Evolutionary conservation across 768 basidiomycete species (phyloP).

Genomic region (Boletus subcaerulescens): DNA sequence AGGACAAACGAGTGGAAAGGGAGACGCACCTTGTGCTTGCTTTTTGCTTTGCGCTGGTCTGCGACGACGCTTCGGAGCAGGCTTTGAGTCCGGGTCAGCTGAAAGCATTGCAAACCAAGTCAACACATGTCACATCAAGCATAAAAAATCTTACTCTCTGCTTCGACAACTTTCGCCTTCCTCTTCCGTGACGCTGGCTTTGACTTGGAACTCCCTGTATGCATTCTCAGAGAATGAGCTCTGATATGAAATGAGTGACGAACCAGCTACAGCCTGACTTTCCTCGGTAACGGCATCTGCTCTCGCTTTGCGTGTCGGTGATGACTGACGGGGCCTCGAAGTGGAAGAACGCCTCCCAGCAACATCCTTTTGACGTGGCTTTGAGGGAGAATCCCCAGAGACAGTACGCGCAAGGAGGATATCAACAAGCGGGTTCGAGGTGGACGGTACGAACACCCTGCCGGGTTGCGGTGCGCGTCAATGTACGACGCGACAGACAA

Average conservation of each 20-base stretch:
- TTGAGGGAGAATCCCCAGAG: conserved; percentile 45
- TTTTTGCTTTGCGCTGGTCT: conserved; percentile 9
- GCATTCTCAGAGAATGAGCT: background rate
- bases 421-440: conserved; percentile 47
- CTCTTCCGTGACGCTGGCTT: conserved; percentile 12
- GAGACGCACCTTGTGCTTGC: conserved; percentile 7
- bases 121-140: background rate
- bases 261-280: conserved; percentile 11
- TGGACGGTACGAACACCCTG: conserved; percentile 55
- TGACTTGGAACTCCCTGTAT: conserved; percentile 13
- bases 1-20: background rate
- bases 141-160: conserved; percentile 1
- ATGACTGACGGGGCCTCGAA: conserved; percentile 1
- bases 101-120: background rate
- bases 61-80: conserved; percentile 17
- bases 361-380: conserved; percentile 10
- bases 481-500: background rate
- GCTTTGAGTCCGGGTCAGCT: background rate
- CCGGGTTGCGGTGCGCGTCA: background rate
- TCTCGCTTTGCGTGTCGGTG: background rate
- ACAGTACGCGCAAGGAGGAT: conserved; percentile 51
- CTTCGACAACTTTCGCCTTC: conserved; percentile 2
- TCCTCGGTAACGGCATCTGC: background rate
- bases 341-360: background rate
- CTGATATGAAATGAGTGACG: background rate